Conservation (phyloP, 148 eudicot species). For the Nyssa sinensis region DNA sequence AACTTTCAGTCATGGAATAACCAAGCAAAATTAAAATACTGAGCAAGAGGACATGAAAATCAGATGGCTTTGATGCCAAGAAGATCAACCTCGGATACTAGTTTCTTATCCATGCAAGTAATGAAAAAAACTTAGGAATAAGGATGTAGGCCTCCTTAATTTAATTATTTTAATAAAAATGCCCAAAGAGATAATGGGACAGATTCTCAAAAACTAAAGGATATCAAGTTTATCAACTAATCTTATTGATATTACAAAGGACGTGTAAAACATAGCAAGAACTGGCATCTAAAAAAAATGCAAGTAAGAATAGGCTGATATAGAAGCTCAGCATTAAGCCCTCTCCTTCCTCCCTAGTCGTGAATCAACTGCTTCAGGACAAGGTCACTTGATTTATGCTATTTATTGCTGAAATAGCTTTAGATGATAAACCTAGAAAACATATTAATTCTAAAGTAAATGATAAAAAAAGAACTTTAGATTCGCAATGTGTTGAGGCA, state of each 20-base stretch:
- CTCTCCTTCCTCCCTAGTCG: background rate
- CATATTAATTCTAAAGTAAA: background rate
- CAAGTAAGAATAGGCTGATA: too few species aligned
- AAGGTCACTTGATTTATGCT: background rate
- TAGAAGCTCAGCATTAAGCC: background rate
- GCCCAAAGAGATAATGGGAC: background rate
- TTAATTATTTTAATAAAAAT: background rate
- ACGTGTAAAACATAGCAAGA: background rate
- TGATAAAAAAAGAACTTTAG: background rate
- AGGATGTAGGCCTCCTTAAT: background rate
- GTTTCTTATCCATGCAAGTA: background rate
- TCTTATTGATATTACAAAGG: too few species aligned
- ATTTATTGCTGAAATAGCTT: background rate
- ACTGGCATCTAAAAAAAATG: too few species aligned
- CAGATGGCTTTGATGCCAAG: background rate
- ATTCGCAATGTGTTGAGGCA: background rate
- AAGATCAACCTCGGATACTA: background rate
- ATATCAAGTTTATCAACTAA: too few species aligned
- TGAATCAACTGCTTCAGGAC: background rate
- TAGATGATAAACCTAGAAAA: background rate
- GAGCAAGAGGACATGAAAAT: background rate
- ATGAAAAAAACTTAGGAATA: background rate
- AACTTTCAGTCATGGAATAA: background rate
- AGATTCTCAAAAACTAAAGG: background rate
- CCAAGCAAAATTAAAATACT: background rate